Percentiles rank a stretch among this genome's conserved stretches.
Conservation (phyloP, 2,329 filamentous ascomycete species). For the Colletotrichum sp. region DNA sequence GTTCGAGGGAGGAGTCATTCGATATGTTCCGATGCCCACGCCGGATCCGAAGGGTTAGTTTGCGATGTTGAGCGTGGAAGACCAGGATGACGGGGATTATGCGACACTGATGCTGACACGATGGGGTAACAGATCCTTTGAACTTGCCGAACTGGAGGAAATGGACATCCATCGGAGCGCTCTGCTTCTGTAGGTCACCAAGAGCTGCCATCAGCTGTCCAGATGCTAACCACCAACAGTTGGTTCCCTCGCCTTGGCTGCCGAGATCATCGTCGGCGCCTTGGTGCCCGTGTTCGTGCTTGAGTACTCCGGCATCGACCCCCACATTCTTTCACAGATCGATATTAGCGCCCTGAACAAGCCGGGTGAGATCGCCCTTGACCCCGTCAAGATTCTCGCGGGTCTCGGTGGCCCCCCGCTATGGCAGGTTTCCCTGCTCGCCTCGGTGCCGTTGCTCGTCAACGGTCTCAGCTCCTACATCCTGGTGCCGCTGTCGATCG, state of each 20-base stretch:
- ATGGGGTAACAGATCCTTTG: constrained; percentile 29
- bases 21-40: constrained; percentile 31
- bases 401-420: constrained; percentile 31
- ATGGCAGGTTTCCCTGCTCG: constrained; percentile 33
- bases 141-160: constrained; percentile 36
- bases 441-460: constrained; percentile 38
- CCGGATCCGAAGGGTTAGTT: constrained; percentile 33
- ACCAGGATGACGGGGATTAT: not conserved
- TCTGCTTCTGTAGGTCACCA: constrained; percentile 34
- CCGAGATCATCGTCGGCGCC: constrained; percentile 30
- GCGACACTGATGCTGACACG: not conserved
- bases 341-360: constrained; percentile 24
- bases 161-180: constrained; percentile 30
- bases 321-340: constrained; percentile 29
- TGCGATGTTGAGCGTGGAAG: not conserved
- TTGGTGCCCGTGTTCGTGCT: constrained; percentile 38
- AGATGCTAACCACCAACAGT: not conserved
- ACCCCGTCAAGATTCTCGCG: constrained; percentile 34
- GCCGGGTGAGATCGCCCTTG: constrained; percentile 24
- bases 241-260: constrained; percentile 20
- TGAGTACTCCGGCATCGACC: constrained; percentile 37
- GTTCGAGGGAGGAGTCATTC: constrained; percentile 24
- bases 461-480: constrained; percentile 39
- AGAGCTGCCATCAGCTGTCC: too few species aligned
- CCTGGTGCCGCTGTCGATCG: constrained; percentile 42